These are phyloP conservation scores for Diplodia sapinea DNA, from an alignment of 2,329 filamentous ascomycete species.

Conservation along the genomic window DNA sequence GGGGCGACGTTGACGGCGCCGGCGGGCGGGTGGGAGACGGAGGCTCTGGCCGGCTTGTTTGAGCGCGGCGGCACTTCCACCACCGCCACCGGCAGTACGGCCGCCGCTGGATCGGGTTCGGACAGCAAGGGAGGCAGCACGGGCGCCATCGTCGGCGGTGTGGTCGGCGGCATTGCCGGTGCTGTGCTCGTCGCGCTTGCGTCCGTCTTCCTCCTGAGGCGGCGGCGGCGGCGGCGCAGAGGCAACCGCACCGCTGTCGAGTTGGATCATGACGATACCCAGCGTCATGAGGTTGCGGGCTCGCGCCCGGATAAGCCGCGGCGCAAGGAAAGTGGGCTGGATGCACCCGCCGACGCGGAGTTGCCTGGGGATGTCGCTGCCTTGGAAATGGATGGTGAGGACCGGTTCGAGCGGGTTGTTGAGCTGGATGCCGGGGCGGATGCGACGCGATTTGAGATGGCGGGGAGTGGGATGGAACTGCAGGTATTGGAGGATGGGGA, in stretches of 20 bases:
- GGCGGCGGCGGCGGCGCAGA: neutral
- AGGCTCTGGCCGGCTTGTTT: neutral
- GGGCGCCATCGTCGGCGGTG: constrained; percentile 30
- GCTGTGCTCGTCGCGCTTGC: constrained; percentile 15
- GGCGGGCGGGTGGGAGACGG: constrained; percentile 6
- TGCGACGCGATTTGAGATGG: constrained; percentile 1
- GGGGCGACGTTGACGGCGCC: constrained; percentile 27
- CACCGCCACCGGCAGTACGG: neutral
- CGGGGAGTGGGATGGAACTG: neutral
- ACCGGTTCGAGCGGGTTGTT: constrained; percentile 2
- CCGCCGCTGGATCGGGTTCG: too few species aligned
- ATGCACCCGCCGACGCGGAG: neutral
- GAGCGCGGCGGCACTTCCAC: neutral
- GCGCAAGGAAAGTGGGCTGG: neutral
- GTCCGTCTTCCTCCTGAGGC: constrained; percentile 10
- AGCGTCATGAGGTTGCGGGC: neutral
- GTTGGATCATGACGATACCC: neutral
- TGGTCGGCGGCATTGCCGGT: constrained; percentile 27
- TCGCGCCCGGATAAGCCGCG: neutral
- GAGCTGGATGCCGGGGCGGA: neutral
- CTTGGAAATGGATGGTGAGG: constrained; percentile 8
- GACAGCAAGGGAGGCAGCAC: neutral
- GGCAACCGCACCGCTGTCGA: neutral
- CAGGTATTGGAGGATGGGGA: neutral
- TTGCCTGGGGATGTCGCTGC: neutral